These are phyloP conservation scores for Solanum tarijense DNA, from an alignment of 257 asterid genomes.

Conservation along the genomic window DNA sequence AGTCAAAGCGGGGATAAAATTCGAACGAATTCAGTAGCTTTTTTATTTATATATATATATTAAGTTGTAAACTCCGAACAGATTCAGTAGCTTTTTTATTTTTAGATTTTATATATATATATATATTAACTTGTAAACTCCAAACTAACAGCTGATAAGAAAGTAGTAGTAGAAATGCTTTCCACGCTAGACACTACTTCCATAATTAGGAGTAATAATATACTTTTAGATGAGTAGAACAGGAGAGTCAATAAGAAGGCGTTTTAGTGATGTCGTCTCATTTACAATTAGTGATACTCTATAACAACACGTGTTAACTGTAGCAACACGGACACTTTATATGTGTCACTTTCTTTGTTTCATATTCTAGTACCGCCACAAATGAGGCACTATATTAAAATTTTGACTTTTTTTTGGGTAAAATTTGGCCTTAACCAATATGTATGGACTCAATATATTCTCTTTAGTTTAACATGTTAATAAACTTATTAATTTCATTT, in stretches of 20 bases:
- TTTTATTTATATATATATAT: too few relatives aligned
- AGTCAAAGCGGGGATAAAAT: too few relatives aligned
- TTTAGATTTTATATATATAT: too few relatives aligned
- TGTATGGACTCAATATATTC: neutral
- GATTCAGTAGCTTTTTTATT: too few relatives aligned
- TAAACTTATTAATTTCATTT: neutral
- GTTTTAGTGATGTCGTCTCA: neutral
- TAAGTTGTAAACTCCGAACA: too few relatives aligned
- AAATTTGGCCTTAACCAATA: neutral
- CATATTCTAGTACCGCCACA: neutral
- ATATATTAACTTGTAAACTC: too few relatives aligned
- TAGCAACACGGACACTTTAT: neutral
- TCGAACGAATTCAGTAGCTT: too few relatives aligned
- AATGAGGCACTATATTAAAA: neutral
- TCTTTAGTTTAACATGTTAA: neutral
- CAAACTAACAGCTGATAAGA: too few relatives aligned
- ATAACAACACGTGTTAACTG: neutral
- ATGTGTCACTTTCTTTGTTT: neutral
- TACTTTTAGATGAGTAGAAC: neutral
- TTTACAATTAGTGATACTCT: neutral
- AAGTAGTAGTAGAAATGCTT: too few relatives aligned
- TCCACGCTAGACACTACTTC: too few relatives aligned
- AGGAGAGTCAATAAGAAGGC: neutral
- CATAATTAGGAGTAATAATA: too few relatives aligned
- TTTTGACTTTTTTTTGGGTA: neutral